These are phyloP conservation scores for Sporothrix mexicana DNA, from an alignment of 2,329 filamentous ascomycete genomes.

Conservation along the genomic window DNA sequence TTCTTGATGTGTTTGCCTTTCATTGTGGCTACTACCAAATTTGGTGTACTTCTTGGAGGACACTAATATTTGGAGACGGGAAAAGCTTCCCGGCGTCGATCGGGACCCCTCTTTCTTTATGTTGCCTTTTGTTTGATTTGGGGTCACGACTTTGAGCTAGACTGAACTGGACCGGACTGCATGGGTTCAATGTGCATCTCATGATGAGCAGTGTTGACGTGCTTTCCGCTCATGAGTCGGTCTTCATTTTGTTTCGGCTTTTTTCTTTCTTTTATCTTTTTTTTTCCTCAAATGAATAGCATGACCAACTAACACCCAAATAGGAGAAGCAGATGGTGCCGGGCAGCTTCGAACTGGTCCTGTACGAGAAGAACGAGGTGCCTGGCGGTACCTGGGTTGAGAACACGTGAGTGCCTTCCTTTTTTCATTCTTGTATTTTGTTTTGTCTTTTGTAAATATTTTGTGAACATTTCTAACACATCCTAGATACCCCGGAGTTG, in stretches of 20 bases:
- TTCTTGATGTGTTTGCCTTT: neutral
- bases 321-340: constrained; percentile 46
- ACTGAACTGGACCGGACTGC: neutral
- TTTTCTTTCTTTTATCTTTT: neutral
- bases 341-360: constrained; percentile 44
- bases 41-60: neutral
- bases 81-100: constrained; percentile 13
- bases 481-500: constrained; percentile 47
- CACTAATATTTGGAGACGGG: constrained; percentile 24
- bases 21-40: too few species aligned
- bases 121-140: neutral
- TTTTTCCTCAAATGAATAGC: neutral
- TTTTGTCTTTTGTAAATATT: too few species aligned
- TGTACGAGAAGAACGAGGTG: constrained; percentile 57
- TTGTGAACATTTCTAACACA: neutral
- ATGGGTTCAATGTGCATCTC: neutral
- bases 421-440: too few species aligned
- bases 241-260: too few species aligned
- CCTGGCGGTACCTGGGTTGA: constrained; percentile 59
- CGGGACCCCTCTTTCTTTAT: neutral
- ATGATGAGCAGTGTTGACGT: neutral
- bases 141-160: neutral
- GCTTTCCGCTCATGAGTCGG: neutral
- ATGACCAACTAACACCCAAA: constrained; percentile 16
- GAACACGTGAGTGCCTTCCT: constrained; percentile 47